phyloP scores from a whole-genome alignment of 495 filamentous ascomycete species.

The Apodospora peruviana region DNA sequence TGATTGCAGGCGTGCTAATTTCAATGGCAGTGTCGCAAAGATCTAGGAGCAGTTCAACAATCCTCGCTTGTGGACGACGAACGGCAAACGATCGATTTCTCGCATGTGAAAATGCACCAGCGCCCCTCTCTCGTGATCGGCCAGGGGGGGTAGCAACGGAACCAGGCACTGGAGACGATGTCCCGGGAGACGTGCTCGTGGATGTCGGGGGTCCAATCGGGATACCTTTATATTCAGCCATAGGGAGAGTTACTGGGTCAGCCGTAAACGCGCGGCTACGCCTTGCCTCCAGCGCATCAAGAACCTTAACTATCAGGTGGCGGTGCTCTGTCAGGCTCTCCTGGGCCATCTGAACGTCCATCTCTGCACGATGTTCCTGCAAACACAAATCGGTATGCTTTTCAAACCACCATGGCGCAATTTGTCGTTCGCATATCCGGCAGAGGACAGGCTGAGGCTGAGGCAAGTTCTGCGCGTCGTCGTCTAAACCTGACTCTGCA shows the following conservation, averaged over 20 bases:
- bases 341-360: slow-evolving; percentile 94
- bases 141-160: slow-evolving; percentile 63
- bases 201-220: slow-evolving; percentile 71
- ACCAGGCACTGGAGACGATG: slow-evolving; percentile 51
- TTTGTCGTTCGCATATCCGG: slow-evolving; percentile 95
- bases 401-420: slow-evolving; percentile 99
- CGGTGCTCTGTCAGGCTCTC: slow-evolving; percentile 91
- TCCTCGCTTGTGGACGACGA: slow-evolving; percentile 78
- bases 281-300: slow-evolving; percentile 85
- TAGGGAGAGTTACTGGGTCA: slow-evolving; percentile 49
- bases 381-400: slow-evolving; percentile 96
- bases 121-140: slow-evolving; percentile 76
- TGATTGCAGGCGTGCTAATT: slow-evolving; percentile 88
- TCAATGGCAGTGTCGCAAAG: slow-evolving; percentile 93
- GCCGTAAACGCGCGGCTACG: slow-evolving; percentile 60
- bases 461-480: slow-evolving; percentile 79
- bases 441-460: slow-evolving; percentile 87
- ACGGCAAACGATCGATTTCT: slow-evolving; percentile 79
- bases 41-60: slow-evolving; percentile 91
- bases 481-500: slow-evolving; percentile 77
- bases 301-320: slow-evolving; percentile 88
- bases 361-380: slow-evolving; percentile 92
- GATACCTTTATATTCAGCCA: slow-evolving; percentile 86
- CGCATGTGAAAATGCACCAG: slow-evolving; percentile 63
- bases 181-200: slow-evolving; percentile 56